These are phyloP conservation scores for Pilasporangium apinafurcum DNA, from an alignment of 352 stramenopile genomes.

Conservation along the genomic window DNA sequence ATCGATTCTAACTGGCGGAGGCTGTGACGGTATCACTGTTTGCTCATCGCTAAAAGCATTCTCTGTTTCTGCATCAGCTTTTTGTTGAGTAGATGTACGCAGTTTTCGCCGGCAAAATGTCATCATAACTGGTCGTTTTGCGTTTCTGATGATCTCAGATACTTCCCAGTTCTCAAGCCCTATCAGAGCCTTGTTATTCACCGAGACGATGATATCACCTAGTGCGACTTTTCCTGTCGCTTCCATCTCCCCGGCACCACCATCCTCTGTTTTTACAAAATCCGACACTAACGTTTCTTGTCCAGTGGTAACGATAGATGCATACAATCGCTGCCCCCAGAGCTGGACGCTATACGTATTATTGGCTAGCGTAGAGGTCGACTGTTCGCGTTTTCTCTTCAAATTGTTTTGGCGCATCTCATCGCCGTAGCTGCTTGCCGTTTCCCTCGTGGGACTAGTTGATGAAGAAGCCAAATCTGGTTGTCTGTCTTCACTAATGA, in stretches of 20 bases:
- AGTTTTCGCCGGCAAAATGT: slow-evolving; percentile 13
- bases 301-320: slow-evolving; percentile 51
- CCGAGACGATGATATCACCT: slow-evolving; percentile 49
- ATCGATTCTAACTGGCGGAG: background rate
- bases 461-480: no score
- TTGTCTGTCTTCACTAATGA: background rate
- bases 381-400: slow-evolving; percentile 27
- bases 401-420: slow-evolving; percentile 20
- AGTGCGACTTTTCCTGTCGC: slow-evolving; percentile 33
- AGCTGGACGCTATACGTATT: slow-evolving; percentile 13
- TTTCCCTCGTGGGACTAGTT: slow-evolving; percentile 1
- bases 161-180: slow-evolving; percentile 33
- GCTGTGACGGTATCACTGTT: no score
- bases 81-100: no score
- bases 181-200: slow-evolving; percentile 22
- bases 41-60: no score
- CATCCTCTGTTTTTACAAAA: slow-evolving; percentile 38
- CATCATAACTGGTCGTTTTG: slow-evolving; percentile 35
- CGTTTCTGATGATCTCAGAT: slow-evolving; percentile 40
- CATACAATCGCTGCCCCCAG: slow-evolving; percentile 58
- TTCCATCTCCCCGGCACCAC: slow-evolving; percentile 53
- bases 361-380: background rate
- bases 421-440: slow-evolving; percentile 9
- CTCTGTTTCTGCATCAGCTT: no score
- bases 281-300: slow-evolving; percentile 47